Percentiles rank a stretch among this genome's conserved stretches.
Evolutionary conservation across 345 rosid genomes (phyloP).

Genomic region (Ricinus communis): DNA sequence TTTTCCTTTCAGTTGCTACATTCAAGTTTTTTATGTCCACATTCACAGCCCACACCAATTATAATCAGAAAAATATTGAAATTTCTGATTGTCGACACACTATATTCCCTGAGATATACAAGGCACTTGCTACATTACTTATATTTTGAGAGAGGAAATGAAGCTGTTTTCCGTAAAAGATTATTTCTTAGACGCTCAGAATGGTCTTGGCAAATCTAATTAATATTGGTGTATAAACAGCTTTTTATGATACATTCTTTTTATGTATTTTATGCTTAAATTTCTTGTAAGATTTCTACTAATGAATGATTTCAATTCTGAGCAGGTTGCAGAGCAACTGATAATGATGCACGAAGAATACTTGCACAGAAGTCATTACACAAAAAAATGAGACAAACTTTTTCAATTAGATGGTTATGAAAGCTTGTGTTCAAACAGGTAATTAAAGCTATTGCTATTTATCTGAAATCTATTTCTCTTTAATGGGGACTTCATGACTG

Average conservation of each 20-base stretch:
- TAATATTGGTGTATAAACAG: neutral
- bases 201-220: no score
- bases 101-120: no score
- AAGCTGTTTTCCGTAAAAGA: no score
- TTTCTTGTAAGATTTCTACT: neutral
- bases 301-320: neutral
- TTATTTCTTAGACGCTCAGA: no score
- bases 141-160: no score
- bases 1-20: no score
- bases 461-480: no score
- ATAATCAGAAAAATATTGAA: neutral
- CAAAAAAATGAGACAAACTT: neutral
- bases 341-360: conserved; percentile 49
- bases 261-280: neutral
- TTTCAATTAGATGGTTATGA: neutral
- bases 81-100: no score
- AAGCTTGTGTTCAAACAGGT: neutral
- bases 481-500: no score
- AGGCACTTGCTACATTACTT: no score
- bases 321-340: conserved; percentile 58
- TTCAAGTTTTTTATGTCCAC: neutral
- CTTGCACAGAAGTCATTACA: conserved; percentile 25
- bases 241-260: neutral
- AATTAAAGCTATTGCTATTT: neutral
- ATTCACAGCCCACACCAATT: neutral